Evolutionary conservation across 2,329 filamentous ascomycete species (phyloP), one percentile per base, ranked within the genome.

Genomic region (Fusarium siculi): DNA sequence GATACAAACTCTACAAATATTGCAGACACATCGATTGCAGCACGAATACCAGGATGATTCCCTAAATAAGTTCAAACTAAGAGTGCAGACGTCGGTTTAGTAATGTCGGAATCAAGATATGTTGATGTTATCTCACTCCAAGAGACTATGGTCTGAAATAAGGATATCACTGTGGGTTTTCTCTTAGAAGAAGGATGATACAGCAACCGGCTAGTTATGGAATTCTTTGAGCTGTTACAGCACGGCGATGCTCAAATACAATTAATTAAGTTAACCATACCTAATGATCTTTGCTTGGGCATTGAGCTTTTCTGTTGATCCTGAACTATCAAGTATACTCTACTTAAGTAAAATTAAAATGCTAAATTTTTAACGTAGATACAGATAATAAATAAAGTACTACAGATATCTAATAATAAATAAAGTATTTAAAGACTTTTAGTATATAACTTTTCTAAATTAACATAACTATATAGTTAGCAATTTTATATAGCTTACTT

Each of bases 191-290:
- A 44, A 4, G 11, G 16, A 19, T 14, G 7, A 19, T 19, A 11
- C 7, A 4, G 23, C 7, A 25, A 9, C 23, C 16, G 19, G 16
- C 2, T 4, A 23, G 19, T 19, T 19, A 9, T 14, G 7, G 23
- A 25, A 18, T 19, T 19, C 7, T 19, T 25, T 19, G 5, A 14
- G 4, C 2, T 25, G 0, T 14, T 25, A 4, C 4, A 25, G 7
- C 9, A 43, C 1, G 12, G 15, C 40, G 15, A 18, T 16, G 4
- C 12, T 0, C 2, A 23, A 16, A 1, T 16, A 6, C 5, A 23
- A 5, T 7, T 2, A 18, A 23, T 23, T 11, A 8, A 14, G 39
- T n/a, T 1, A n/a, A 12, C 14, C 3, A n/a, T n/a, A n/a, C 21
- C 8, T 1, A 8, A 15, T 42, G 14, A 6, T 3, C 7, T 21